Percentiles rank a stretch among this genome's conserved stretches.
Conservation (phyloP, 768 basidiomycete genomes). For the Lactarius akahatsu region DNA sequence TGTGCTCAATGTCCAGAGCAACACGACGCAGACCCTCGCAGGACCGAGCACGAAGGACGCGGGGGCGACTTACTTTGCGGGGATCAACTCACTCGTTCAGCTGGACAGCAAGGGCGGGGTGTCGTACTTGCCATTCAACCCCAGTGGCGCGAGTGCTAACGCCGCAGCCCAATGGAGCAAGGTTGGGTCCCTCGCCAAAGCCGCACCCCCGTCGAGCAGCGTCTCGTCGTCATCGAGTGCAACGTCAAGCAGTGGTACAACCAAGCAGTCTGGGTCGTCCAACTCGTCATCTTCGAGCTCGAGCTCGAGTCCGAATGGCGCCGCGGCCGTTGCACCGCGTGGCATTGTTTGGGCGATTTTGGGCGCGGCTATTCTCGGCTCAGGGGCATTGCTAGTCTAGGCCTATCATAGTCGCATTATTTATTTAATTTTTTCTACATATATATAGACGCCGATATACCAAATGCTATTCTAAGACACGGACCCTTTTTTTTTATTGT, state of each 20-base stretch:
- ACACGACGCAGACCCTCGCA: slow-evolving; percentile 59
- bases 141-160: slow-evolving; percentile 45
- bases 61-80: slow-evolving; percentile 61
- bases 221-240: neutral
- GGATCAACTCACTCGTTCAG: slow-evolving; percentile 61
- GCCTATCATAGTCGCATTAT: neutral
- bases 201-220: slow-evolving; percentile 37
- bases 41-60: slow-evolving; percentile 63
- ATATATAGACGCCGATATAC: neutral
- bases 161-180: slow-evolving; percentile 49
- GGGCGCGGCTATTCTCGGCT: slow-evolving; percentile 14
- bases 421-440: neutral
- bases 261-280: slow-evolving; percentile 21
- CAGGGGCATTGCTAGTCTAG: slow-evolving; percentile 12
- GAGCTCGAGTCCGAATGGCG: slow-evolving; percentile 2
- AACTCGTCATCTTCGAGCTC: slow-evolving; percentile 27
- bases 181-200: slow-evolving; percentile 46
- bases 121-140: slow-evolving; percentile 58
- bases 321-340: neutral
- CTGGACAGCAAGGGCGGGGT: slow-evolving; percentile 60
- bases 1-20: slow-evolving; percentile 70
- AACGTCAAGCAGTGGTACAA: slow-evolving; percentile 4
- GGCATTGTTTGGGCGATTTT: slow-evolving; percentile 8
- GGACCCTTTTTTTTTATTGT: too few relatives aligned
- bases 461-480: neutral